Base-by-base conservation (phyloP, 1,139 yeast species). In the Candida buenavistaensis region DNA sequence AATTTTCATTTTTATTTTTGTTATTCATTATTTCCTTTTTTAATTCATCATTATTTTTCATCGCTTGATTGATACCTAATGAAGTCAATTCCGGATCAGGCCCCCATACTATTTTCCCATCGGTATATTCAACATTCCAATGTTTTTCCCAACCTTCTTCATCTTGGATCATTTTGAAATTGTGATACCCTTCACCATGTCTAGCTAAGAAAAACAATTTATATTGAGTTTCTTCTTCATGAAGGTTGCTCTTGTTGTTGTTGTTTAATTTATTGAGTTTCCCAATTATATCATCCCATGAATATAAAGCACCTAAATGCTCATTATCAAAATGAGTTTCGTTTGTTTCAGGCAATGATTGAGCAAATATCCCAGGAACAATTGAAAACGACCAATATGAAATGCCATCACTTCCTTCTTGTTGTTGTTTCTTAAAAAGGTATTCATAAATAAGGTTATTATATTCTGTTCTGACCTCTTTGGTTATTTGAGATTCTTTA, bases 131-230 rank as follows among this genome's bases (percentile, higher is more conserved):
- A 33, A 60, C 62, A 23, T 81, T 69, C 82, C 84, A 82, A 40
- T 79, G 68, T 1, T 55, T 55, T 47, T 77, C 68, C 90, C 90
- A 83, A 27, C 57, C 75, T 7, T 67, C 62, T 23, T 66, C 51
- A 51, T 81, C 82, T 40, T 73, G 71, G 24, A 60, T 60, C 26
- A 78, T 75, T 7, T 79, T 79, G 20, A 69, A 62, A 46, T 85
- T 85, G 52, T 85, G 94, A 55, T 65, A 78, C 0, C 94, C 94
- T 55, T 84, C 86, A 6, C 94, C 94, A 47, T 85, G 94, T 47
- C 94, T 70, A 2, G 87, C 89, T 34, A 81, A 64, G 36, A 78
- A 74, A 12, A 83, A 46, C 31, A 83, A 52, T 51, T 82, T 82
- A 54, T 82, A 80, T 19, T 51, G 50, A 28, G 61, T 77, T 38